Evolutionary conservation across 208 protist species (phyloP).

Genomic region (Leishmania tropica): DNA sequence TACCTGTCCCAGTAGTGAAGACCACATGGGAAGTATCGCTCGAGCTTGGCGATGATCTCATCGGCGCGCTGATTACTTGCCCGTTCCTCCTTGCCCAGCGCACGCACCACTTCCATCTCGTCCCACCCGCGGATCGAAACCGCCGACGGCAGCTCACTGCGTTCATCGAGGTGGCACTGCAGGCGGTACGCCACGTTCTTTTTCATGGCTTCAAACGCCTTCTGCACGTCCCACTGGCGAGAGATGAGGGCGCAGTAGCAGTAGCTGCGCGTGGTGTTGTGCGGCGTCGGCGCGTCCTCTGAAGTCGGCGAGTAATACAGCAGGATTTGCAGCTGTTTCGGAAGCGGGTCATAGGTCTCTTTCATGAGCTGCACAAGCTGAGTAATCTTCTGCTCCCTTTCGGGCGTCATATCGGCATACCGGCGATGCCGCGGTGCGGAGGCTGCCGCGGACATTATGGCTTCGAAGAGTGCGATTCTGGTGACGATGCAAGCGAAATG

Average conservation of each 20-base stretch:
- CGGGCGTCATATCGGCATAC: constrained; percentile 37
- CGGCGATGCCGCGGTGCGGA: constrained; percentile 16
- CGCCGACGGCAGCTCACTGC: constrained; percentile 42
- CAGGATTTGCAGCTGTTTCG: constrained; percentile 21
- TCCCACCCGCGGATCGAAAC: constrained; percentile 64
- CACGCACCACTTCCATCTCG: constrained; percentile 21
- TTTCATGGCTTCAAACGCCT: constrained; percentile 46
- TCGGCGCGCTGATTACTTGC: constrained; percentile 24
- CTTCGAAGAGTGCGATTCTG: not conserved
- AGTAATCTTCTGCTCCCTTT: constrained; percentile 57
- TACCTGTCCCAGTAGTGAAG: constrained; percentile 54
- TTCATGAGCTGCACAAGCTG: constrained; percentile 41
- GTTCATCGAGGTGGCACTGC: constrained; percentile 37
- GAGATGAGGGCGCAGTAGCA: constrained; percentile 54
- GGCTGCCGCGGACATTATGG: not conserved
- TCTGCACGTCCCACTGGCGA: constrained; percentile 53
- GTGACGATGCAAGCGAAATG: not conserved
- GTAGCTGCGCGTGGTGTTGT: constrained; percentile 46
- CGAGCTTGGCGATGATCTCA: constrained; percentile 30
- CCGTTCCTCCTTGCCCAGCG: constrained; percentile 13
- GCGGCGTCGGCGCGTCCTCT: constrained; percentile 27
- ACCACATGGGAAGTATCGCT: constrained; percentile 20
- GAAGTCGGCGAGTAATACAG: constrained; percentile 11
- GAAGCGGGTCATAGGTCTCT: constrained; percentile 33
- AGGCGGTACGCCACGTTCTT: constrained; percentile 38